phyloP scores from a whole-genome alignment of 495 filamentous ascomycete species.

The Aspergillus indologenus region DNA sequence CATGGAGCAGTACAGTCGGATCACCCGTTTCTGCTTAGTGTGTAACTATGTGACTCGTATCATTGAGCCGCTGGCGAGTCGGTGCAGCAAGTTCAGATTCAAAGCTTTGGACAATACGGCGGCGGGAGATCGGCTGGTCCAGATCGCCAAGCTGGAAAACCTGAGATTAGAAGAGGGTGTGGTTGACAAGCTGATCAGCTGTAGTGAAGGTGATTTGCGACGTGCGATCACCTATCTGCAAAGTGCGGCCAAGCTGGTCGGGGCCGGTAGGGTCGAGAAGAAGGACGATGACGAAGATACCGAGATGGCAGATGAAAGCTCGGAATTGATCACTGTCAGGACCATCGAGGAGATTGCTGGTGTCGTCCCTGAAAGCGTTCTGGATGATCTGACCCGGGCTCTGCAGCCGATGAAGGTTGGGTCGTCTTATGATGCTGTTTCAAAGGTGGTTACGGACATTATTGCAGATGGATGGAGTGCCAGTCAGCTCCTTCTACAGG shows the following conservation, averaged over 20 bases:
- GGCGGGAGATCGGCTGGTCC: constrained; percentile 67
- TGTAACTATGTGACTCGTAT: constrained; percentile 99
- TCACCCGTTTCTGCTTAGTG: constrained; percentile 94
- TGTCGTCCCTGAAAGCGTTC: constrained; percentile 73
- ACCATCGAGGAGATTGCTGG: constrained; percentile 94
- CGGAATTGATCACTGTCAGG: constrained; percentile 61
- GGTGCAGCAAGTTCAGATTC: constrained; percentile 95
- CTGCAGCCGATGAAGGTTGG: constrained; percentile 69
- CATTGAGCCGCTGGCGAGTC: constrained; percentile 89
- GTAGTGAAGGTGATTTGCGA: constrained; percentile 89
- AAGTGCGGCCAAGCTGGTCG: constrained; percentile 78
- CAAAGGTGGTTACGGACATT: constrained; percentile 78
- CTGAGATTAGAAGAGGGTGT: constrained; percentile 74
- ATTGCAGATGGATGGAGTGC: constrained; percentile 98
- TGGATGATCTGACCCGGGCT: constrained; percentile 67
- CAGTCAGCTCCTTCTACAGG: constrained; percentile 78
- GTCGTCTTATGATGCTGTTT: constrained; percentile 68
- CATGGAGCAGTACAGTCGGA: constrained; percentile 96
- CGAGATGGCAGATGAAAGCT: constrained; percentile 45
- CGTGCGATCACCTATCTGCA: constrained; percentile 96
- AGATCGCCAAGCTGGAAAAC: constrained; percentile 76
- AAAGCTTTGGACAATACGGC: constrained; percentile 87
- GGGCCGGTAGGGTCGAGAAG: constrained; percentile 45
- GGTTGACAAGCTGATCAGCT: constrained; percentile 76
- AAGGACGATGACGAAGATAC: constrained; percentile 50